Conservation (phyloP, 2,329 filamentous ascomycete species). For the Leptographium procerum region DNA sequence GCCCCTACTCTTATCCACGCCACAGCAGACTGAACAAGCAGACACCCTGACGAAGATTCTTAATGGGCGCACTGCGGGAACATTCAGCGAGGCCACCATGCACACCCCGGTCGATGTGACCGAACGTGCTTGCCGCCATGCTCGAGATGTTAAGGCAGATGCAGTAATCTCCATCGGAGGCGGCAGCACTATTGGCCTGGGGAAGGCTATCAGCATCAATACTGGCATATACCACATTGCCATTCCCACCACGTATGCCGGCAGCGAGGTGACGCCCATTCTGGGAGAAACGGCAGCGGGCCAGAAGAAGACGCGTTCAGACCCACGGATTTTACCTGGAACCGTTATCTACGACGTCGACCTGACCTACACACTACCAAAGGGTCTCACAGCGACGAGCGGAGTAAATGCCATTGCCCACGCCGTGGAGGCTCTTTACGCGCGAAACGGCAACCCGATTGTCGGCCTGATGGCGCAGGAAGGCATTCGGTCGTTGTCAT, state of each 20-base stretch:
- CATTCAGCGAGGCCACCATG: conserved; percentile 37
- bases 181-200: conserved; percentile 51
- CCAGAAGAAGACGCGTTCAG: conserved; percentile 43
- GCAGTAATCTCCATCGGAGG: conserved; percentile 49
- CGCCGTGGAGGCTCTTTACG: conserved; percentile 53
- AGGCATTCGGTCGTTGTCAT: conserved; percentile 40
- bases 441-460: conserved; percentile 49
- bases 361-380: conserved; percentile 47
- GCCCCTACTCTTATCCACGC: conserved; percentile 42
- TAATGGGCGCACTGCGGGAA: conserved; percentile 5
- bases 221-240: conserved; percentile 8
- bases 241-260: conserved; percentile 50
- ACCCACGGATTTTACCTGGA: conserved; percentile 47
- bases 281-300: conserved; percentile 50
- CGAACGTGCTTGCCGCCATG: conserved; percentile 40
- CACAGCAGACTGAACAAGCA: conserved; percentile 34
- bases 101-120: conserved; percentile 50
- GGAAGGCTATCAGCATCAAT: conserved; percentile 35
- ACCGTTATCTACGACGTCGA: conserved; percentile 56
- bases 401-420: conserved; percentile 58
- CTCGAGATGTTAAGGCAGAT: conserved; percentile 34
- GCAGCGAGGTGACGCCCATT: conserved; percentile 54
- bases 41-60: conserved; percentile 32
- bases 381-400: conserved; percentile 40
- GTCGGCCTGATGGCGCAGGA: conserved; percentile 46